These are phyloP conservation scores for Silene coronaria DNA, from an alignment of 179 eudicot species.

Conservation along the genomic window DNA sequence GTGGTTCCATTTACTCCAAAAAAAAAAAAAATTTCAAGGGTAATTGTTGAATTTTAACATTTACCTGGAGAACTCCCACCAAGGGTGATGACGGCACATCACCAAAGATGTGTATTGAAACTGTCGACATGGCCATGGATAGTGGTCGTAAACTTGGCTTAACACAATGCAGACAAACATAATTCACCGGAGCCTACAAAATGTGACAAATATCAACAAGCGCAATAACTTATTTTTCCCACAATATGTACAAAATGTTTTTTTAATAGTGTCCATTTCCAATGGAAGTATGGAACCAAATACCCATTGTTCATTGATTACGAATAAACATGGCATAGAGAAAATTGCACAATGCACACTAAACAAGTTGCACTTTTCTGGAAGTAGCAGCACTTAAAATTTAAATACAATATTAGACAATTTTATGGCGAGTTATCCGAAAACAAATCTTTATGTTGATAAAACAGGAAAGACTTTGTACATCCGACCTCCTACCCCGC, in stretches of 20 bases:
- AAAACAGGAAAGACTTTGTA: not conserved
- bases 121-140: conserved; percentile 91
- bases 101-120: conserved; percentile 80
- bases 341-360: no score
- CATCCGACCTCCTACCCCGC: not conserved
- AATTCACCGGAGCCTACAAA: conserved; percentile 93
- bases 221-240: not conserved
- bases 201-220: not conserved
- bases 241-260: not conserved
- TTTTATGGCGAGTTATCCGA: no score
- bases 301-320: no score
- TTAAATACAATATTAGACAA: no score
- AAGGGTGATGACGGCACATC: conserved; percentile 99
- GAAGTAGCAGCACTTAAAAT: no score
- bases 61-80: conserved; percentile 88
- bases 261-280: not conserved
- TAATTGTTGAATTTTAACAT: not conserved
- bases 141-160: conserved; percentile 83
- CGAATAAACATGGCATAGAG: no score
- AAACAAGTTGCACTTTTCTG: no score
- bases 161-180: conserved; percentile 70
- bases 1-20: not conserved
- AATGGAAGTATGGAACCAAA: not conserved
- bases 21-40: not conserved
- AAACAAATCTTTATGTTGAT: no score